Percentiles rank a stretch among this genome's conserved stretches.
phyloP scores from a whole-genome alignment of 176 grass and related monocot genomes.

The Musa acuminata region DNA sequence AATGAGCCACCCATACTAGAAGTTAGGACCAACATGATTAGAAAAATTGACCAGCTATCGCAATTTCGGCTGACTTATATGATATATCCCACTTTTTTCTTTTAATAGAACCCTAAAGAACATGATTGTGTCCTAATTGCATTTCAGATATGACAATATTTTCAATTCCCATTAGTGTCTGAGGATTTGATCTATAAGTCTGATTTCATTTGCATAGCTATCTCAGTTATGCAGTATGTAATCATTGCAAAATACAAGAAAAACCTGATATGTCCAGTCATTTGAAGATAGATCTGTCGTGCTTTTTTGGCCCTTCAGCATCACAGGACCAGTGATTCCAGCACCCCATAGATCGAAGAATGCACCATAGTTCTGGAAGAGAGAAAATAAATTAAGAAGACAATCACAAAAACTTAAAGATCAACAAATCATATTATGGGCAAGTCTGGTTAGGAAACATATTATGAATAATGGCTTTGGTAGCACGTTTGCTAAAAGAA shows the following conservation, averaged over 20 bases:
- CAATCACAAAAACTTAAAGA: background rate
- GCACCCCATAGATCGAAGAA: conserved; percentile 87
- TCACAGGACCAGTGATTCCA: conserved; percentile 86
- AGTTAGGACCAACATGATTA: too few species aligned
- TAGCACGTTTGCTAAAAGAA: background rate
- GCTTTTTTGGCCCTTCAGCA: conserved; percentile 53
- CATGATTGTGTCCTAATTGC: background rate
- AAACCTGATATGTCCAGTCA: conserved; percentile 88
- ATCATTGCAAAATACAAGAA: background rate
- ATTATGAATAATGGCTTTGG: background rate
- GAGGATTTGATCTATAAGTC: background rate
- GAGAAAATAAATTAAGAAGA: background rate
- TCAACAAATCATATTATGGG: background rate
- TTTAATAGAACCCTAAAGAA: too few species aligned
- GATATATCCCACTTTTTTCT: too few species aligned
- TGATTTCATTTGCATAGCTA: background rate
- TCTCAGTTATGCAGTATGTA: background rate
- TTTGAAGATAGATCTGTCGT: conserved; percentile 54
- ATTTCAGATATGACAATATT: background rate
- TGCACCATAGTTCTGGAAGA: conserved; percentile 84
- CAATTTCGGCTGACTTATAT: too few species aligned
- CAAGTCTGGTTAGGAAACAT: background rate
- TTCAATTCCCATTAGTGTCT: background rate
- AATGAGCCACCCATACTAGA: too few species aligned
- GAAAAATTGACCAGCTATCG: too few species aligned